phyloP scores from a whole-genome alignment of 228 moss, liverwort and hornwort genomes.

The Sphagnum fallax region DNA sequence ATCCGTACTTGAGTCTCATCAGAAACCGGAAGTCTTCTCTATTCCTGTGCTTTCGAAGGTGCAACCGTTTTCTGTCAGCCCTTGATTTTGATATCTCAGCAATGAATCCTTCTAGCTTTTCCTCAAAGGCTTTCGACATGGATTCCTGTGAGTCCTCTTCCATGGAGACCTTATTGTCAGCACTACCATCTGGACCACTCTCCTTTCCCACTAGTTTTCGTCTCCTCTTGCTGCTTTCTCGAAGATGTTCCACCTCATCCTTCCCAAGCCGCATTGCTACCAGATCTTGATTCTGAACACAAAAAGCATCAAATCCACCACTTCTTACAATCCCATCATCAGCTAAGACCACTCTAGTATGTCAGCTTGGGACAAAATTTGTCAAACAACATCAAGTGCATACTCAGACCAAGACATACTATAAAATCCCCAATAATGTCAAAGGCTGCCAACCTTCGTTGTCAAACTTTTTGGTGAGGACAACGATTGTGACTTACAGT shows the following conservation, averaged over 20 bases:
- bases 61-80: constrained; percentile 52
- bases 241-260: constrained; percentile 42
- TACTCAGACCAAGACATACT: too few species aligned
- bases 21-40: constrained; percentile 61
- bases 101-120: constrained; percentile 63
- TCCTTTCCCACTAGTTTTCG: constrained; percentile 11
- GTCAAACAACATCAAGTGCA: too few species aligned
- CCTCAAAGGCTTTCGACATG: constrained; percentile 58
- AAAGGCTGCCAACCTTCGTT: too few species aligned
- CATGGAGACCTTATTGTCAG: background rate
- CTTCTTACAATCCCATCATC: too few species aligned
- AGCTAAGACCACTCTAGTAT: too few species aligned
- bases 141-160: constrained; percentile 29
- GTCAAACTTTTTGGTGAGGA: too few species aligned
- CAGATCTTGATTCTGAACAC: constrained; percentile 67
- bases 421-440: too few species aligned
- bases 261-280: constrained; percentile 78
- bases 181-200: constrained; percentile 7
- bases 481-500: constrained; percentile 19
- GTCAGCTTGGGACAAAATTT: too few species aligned
- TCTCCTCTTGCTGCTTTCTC: constrained; percentile 18
- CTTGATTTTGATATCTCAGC: constrained; percentile 20
- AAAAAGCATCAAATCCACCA: too few species aligned
- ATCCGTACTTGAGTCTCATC: constrained; percentile 82
- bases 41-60: constrained; percentile 42